Conservation (phyloP, 129 eudicot genomes). For the Lactuca sativa region DNA sequence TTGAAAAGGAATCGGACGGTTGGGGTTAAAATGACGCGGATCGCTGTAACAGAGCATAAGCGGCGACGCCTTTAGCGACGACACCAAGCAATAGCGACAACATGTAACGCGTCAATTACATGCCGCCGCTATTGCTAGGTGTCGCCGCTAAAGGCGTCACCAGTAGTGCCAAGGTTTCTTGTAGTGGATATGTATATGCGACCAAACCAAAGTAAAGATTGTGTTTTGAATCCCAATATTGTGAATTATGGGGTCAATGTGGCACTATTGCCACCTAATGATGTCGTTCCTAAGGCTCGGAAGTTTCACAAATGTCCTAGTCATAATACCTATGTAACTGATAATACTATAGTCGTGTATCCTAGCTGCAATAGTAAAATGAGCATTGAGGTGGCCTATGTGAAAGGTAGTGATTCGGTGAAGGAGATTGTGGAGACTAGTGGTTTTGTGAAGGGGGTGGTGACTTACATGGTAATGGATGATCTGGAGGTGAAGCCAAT, state of each 20-base stretch:
- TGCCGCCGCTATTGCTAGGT: too few species aligned
- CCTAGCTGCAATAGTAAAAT: slow-evolving; percentile 2
- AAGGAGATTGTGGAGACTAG: slow-evolving; percentile 8
- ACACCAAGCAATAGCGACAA: too few species aligned
- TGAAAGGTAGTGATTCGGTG: slow-evolving; percentile 4
- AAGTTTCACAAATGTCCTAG: slow-evolving; percentile 25
- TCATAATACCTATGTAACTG: neutral
- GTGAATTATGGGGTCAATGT: neutral
- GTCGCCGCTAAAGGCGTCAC: too few species aligned
- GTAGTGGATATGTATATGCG: slow-evolving; percentile 21
- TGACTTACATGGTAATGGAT: slow-evolving; percentile 63
- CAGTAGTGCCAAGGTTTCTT: too few species aligned
- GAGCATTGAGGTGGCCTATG: neutral
- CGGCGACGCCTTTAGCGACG: too few species aligned
- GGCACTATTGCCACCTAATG: slow-evolving; percentile 22
- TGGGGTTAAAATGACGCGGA: too few species aligned
- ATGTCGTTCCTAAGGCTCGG: neutral
- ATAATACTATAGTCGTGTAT: slow-evolving; percentile 20
- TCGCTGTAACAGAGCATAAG: too few species aligned
- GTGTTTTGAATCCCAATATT: slow-evolving; percentile 35
- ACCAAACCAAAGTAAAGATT: slow-evolving; percentile 17
- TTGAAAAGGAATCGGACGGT: too few species aligned
- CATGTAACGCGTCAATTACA: too few species aligned
- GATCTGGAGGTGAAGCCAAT: slow-evolving; percentile 50
- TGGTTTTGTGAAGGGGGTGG: slow-evolving; percentile 60